Percentiles rank a stretch among this genome's conserved stretches.
Evolutionary conservation across 2,329 filamentous ascomycete genomes (phyloP).

Genomic region (Botrytis fabae): DNA sequence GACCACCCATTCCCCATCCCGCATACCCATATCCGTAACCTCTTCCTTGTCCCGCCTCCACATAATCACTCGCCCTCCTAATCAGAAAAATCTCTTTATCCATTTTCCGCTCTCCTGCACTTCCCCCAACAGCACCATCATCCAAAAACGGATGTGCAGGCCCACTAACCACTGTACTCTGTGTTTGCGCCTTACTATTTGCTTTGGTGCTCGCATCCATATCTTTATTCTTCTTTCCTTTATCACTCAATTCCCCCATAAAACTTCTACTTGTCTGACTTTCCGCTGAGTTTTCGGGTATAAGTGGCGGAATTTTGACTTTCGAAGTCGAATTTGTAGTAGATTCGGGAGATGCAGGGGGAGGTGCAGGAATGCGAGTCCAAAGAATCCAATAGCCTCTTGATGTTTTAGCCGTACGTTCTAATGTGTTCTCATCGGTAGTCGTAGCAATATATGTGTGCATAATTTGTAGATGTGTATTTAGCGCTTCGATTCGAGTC

Average conservation of each 20-base stretch:
- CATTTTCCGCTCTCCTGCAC: conserved; percentile 20
- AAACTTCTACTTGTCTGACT: conserved; percentile 4
- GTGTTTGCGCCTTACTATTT: conserved; percentile 22
- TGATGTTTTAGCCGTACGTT: conserved; percentile 65
- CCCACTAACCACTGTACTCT: conserved; percentile 31
- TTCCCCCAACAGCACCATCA: background rate
- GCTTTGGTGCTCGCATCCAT: background rate
- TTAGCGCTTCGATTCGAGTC: conserved; percentile 63
- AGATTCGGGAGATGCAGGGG: conserved; percentile 43
- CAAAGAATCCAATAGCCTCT: conserved; percentile 71
- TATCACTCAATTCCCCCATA: background rate
- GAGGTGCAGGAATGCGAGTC: conserved; percentile 53
- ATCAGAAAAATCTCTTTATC: conserved; percentile 63
- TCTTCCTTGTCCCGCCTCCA: conserved; percentile 25
- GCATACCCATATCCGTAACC: conserved; percentile 37
- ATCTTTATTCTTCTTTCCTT: background rate
- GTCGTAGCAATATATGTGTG: conserved; percentile 52
- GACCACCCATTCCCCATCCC: conserved; percentile 53
- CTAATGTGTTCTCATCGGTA: conserved; percentile 48
- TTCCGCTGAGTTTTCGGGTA: conserved; percentile 26
- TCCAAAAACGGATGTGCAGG: conserved; percentile 39
- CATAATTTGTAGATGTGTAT: conserved; percentile 64
- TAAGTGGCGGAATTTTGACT: conserved; percentile 25
- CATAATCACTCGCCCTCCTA: conserved; percentile 59
- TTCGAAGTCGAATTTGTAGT: background rate